Percentiles rank a stretch among this genome's conserved stretches.
phyloP scores from a whole-genome alignment of 257 asterid genomes.

The Primulina eburnea region DNA sequence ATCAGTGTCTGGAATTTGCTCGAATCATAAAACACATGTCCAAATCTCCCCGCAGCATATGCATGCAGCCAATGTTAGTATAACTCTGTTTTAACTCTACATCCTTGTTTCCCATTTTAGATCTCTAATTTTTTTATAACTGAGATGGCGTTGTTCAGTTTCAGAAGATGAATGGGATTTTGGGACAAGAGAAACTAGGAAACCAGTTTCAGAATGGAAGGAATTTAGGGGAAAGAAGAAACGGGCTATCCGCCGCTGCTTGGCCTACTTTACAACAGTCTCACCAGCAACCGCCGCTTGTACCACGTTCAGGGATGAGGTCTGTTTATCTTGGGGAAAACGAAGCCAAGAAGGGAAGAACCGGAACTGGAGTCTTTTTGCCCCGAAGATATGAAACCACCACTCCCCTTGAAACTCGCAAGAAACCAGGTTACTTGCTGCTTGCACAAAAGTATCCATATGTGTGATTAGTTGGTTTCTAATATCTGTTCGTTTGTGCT shows the following conservation, averaged over 20 bases:
- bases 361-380: conserved; percentile 88
- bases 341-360: conserved; percentile 48
- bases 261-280: conserved; percentile 63
- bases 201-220: conserved; percentile 33
- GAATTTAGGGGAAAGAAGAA: conserved; percentile 15
- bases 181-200: conserved; percentile 30
- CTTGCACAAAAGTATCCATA: neutral
- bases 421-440: conserved; percentile 44
- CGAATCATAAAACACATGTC: conserved; percentile 23
- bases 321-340: conserved; percentile 62
- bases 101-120: neutral
- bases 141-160: conserved; percentile 24
- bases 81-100: no score
- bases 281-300: conserved; percentile 35
- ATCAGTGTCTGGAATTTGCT: conserved; percentile 19
- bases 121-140: neutral
- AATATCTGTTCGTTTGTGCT: neutral
- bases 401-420: conserved; percentile 36
- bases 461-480: neutral
- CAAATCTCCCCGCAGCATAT: conserved; percentile 42
- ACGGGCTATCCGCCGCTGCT: conserved; percentile 29
- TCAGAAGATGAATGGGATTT: conserved; percentile 34
- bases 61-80: conserved; percentile 45
- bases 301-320: conserved; percentile 50
- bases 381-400: conserved; percentile 49